These are phyloP conservation scores for Hyparrhenia diplandra DNA, from an alignment of 176 grass and related monocot species.

Conservation along the genomic window DNA sequence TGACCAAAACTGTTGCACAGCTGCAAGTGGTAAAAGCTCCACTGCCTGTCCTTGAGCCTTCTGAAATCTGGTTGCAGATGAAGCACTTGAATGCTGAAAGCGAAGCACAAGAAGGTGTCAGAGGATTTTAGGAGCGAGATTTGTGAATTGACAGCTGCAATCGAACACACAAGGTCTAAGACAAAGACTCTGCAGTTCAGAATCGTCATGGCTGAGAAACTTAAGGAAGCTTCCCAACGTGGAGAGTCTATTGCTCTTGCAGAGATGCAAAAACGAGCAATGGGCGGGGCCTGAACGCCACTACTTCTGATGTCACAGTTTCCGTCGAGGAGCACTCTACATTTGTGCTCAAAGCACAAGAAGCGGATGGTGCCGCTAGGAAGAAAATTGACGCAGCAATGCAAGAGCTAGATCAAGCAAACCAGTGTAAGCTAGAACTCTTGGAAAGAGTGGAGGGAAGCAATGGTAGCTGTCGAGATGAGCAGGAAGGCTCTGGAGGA, in stretches of 20 bases:
- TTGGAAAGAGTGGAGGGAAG: conserved; percentile 86
- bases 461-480: conserved; percentile 56
- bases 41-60: conserved; percentile 40
- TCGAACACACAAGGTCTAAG: conserved; percentile 69
- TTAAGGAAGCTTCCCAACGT: conserved; percentile 66
- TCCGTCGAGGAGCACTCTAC: conserved; percentile 40
- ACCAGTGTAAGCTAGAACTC: conserved; percentile 50
- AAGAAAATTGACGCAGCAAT: conserved; percentile 52
- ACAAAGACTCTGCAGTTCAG: conserved; percentile 74
- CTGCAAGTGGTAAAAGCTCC: conserved; percentile 35
- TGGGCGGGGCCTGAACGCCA: not conserved
- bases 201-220: conserved; percentile 64
- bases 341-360: conserved; percentile 48
- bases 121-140: conserved; percentile 53
- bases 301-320: conserved; percentile 28
- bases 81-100: conserved; percentile 61
- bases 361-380: conserved; percentile 35
- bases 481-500: conserved; percentile 77
- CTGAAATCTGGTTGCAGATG: conserved; percentile 59
- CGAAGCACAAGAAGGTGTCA: conserved; percentile 39
- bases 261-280: conserved; percentile 46
- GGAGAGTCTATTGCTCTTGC: conserved; percentile 50
- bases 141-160: conserved; percentile 52
- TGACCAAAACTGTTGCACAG: conserved; percentile 42
- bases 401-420: conserved; percentile 64